Evolutionary conservation across 148 eudicot species (phyloP), one percentile per base, ranked within the genome.

Genomic region (Cornus controversa): DNA sequence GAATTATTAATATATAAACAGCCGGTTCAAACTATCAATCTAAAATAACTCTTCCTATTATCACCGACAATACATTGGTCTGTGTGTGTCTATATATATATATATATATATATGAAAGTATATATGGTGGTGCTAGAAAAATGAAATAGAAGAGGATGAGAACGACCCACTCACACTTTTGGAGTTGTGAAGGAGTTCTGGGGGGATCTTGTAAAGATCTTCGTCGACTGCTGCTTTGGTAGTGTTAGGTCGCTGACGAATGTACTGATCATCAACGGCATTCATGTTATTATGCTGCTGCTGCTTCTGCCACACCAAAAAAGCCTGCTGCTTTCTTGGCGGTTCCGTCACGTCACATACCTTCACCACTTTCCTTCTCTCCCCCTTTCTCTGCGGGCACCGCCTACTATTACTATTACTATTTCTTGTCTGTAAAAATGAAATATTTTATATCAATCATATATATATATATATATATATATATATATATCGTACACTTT

Each of bases 151-250:
- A 50, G 15, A 50, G 57, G 57, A 18, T 31, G 62, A 66, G 57
- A 5, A 5, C 11, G 84, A 88, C 90, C 75, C 87, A 83, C 31
- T 86, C 82, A 90, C 92, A 73, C 87, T 84, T 23, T 86, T 81
- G 67, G 85, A 79, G 53, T 69, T 45, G 79, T 66, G 82, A 28
- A 92, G 87, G 36, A 92, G 94, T 57, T 90, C 84, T 9, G 92
- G 88, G 13, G 97, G 90, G 37, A 92, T 90, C 78, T 90, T 87
- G 83, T 92, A 92, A 47, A 92, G 94, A 82, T 92, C 97, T 83
- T 90, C 94, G 62, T 92, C 97, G 10, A 92, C 92, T 1, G 97
- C 85, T 71, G 97, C 85, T 71, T 81, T 92, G 54, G 53, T 11
- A 18, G 26, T 6, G 24, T 26, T 7, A 23, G 42, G 5, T 25